Evolutionary conservation across 441 rosid species (phyloP).

Genomic region (Isatis lusitanica): DNA sequence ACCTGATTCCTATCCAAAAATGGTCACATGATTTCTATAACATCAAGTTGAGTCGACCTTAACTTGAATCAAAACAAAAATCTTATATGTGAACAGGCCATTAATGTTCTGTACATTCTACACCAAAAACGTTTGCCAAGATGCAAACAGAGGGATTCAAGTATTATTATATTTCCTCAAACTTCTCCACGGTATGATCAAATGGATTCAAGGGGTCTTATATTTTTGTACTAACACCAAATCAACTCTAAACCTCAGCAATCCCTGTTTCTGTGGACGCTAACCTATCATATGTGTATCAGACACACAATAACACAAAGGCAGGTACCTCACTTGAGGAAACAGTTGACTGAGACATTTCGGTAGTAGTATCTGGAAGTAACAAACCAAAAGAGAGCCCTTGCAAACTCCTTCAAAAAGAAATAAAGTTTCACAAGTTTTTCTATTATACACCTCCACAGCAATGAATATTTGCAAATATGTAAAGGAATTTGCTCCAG

Average conservation of each 20-base stretch:
- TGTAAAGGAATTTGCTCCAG: constrained; percentile 5
- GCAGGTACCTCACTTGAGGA: constrained; percentile 47
- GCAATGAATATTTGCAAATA: constrained; percentile 7
- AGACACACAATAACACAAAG: constrained; percentile 14
- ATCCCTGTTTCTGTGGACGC: constrained; percentile 2
- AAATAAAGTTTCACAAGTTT: constrained; percentile 28
- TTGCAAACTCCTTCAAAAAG: constrained; percentile 79
- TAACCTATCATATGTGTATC: constrained; percentile 18
- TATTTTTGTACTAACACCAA: constrained; percentile 12
- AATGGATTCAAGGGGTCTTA: constrained; percentile 1
- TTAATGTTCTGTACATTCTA: not conserved
- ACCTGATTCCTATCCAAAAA: not conserved
- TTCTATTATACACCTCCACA: not conserved
- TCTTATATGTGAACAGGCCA: constrained; percentile 2
- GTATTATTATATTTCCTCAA: not conserved
- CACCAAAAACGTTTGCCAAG: constrained; percentile 8
- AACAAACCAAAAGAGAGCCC: constrained; percentile 54
- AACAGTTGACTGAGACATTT: constrained; percentile 41
- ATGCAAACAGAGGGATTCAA: constrained; percentile 20
- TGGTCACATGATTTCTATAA: constrained; percentile 2
- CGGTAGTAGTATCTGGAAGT: constrained; percentile 45
- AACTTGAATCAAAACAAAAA: constrained; percentile 15
- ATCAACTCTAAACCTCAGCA: constrained; percentile 14
- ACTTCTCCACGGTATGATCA: not conserved
- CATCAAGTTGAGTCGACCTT: constrained; percentile 14